phyloP scores from a whole-genome alignment of 768 basidiomycete species.

The Suillus cothurnatus region DNA sequence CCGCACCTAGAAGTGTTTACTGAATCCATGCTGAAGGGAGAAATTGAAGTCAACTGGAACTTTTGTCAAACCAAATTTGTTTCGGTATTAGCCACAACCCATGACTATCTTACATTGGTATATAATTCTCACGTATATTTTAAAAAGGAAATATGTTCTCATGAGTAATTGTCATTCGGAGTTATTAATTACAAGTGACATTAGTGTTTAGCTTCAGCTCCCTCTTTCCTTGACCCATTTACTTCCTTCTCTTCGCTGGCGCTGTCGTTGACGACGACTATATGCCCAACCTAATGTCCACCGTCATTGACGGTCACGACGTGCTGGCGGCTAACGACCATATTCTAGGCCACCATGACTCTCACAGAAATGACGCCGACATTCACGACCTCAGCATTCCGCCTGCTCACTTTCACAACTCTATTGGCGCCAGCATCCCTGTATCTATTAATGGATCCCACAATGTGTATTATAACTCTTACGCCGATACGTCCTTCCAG shows the following conservation, averaged over 20 bases:
- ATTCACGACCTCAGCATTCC: constrained; percentile 37
- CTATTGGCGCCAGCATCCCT: constrained; percentile 24
- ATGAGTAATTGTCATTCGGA: constrained; percentile 29
- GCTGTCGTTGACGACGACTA: constrained; percentile 15
- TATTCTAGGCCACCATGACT: constrained; percentile 27
- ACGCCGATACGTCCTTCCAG: constrained; percentile 24
- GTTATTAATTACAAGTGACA: constrained; percentile 31
- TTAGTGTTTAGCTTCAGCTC: constrained; percentile 15
- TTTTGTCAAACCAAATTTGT: neutral
- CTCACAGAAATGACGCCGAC: constrained; percentile 28
- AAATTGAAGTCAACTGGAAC: neutral
- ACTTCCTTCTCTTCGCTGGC: constrained; percentile 15
- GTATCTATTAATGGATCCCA: constrained; percentile 34
- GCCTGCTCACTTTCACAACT: constrained; percentile 20
- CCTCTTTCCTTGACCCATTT: constrained; percentile 18
- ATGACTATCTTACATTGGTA: constrained; percentile 1
- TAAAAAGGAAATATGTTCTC: constrained; percentile 20
- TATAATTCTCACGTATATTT: neutral
- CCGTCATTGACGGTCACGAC: constrained; percentile 21
- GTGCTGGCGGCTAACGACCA: constrained; percentile 18
- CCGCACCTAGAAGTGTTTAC: constrained; percentile 25
- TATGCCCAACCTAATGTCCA: constrained; percentile 12
- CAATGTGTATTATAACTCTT: constrained; percentile 36
- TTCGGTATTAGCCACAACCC: neutral
- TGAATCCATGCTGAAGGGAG: constrained; percentile 24